Conservation (phyloP, 768 basidiomycete genomes). For the Amanita rubescens region DNA sequence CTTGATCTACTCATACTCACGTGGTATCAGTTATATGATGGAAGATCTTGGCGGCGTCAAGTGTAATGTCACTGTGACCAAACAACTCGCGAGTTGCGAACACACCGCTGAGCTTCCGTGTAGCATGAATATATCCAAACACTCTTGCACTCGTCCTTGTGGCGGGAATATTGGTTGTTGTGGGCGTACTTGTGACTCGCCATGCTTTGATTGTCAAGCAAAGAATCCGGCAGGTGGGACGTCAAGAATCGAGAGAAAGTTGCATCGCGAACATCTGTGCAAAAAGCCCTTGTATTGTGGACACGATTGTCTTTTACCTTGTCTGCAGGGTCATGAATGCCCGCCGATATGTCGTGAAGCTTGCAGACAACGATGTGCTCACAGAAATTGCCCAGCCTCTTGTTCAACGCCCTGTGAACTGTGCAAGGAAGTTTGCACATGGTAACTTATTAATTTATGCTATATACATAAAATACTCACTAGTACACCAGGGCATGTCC, state of each 20-base stretch:
- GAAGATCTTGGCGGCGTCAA: constrained; percentile 35
- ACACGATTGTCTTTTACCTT: constrained; percentile 42
- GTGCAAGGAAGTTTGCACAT: constrained; percentile 55
- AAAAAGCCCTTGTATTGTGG: constrained; percentile 46
- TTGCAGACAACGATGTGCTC: constrained; percentile 50
- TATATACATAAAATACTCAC: neutral
- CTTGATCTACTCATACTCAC: neutral
- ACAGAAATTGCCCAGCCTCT: constrained; percentile 37
- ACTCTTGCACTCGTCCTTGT: constrained; percentile 38
- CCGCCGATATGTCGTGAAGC: constrained; percentile 33
- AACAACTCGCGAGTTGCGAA: constrained; percentile 44
- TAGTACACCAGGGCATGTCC: constrained; percentile 38
- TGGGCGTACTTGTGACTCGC: constrained; percentile 37
- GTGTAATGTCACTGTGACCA: constrained; percentile 36
- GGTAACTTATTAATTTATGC: constrained; percentile 22
- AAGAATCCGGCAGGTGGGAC: constrained; percentile 12
- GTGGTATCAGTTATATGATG: constrained; percentile 31
- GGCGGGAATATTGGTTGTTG: constrained; percentile 44
- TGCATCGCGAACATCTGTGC: constrained; percentile 43
- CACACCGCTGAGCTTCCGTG: constrained; percentile 44
- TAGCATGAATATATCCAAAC: constrained; percentile 30
- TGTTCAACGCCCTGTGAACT: constrained; percentile 55
- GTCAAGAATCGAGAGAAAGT: constrained; percentile 18
- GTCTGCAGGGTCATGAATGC: constrained; percentile 45
- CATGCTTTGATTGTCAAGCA: constrained; percentile 43